These are phyloP conservation scores for Pueraria montana DNA, from an alignment of 306 rosid species.

Conservation along the genomic window DNA sequence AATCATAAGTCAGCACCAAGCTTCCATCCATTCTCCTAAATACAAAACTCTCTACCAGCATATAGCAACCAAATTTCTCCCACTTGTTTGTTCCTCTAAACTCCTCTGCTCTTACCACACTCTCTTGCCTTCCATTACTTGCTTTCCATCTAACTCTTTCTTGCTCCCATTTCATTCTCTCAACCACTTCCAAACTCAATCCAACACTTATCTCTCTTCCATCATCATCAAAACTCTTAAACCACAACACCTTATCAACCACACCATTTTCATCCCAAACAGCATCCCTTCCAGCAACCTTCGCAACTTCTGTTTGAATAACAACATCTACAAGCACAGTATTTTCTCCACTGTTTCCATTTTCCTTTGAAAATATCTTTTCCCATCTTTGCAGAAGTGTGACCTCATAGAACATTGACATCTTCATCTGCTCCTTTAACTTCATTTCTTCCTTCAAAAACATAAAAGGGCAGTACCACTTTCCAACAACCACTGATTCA, in stretches of 20 bases:
- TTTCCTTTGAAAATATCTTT: slow-evolving; percentile 44
- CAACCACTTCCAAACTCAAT: slow-evolving; percentile 47
- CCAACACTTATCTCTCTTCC: slow-evolving; percentile 47
- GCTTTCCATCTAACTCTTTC: slow-evolving; percentile 25
- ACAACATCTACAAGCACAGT: slow-evolving; percentile 53
- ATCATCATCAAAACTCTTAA: slow-evolving; percentile 50
- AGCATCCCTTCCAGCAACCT: slow-evolving; percentile 47
- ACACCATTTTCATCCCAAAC: slow-evolving; percentile 27
- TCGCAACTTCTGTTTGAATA: slow-evolving; percentile 46
- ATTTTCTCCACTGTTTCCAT: neutral
- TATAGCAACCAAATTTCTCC: slow-evolving; percentile 55
- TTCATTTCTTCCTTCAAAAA: slow-evolving; percentile 55
- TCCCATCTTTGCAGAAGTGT: slow-evolving; percentile 71
- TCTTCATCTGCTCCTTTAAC: slow-evolving; percentile 48
- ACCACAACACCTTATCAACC: slow-evolving; percentile 38
- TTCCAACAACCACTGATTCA: slow-evolving; percentile 50
- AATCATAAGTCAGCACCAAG: slow-evolving; percentile 56
- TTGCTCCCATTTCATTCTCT: too few relatives aligned
- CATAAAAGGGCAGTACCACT: slow-evolving; percentile 68
- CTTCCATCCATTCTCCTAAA: too few relatives aligned
- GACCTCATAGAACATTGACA: too few relatives aligned
- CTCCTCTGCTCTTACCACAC: slow-evolving; percentile 11
- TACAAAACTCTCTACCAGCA: slow-evolving; percentile 68
- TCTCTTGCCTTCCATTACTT: slow-evolving; percentile 16
- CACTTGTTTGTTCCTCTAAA: slow-evolving; percentile 29